Evolutionary conservation across 345 rosid species (phyloP).

Genomic region (Arabidopsis thaliana): DNA sequence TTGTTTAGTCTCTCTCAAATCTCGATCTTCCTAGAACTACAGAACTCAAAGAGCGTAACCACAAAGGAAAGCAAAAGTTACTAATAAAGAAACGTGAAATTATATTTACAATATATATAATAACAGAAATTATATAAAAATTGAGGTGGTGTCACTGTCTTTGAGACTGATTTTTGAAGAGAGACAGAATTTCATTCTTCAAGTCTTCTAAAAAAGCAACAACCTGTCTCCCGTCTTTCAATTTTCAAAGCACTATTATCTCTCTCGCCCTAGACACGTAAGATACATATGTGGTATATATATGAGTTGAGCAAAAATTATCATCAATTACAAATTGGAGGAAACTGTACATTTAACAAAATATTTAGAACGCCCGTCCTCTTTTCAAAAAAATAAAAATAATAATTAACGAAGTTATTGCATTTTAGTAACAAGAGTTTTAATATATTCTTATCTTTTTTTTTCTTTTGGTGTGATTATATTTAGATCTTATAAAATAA

Average conservation of each 20-base stretch:
- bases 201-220: conserved; percentile 57
- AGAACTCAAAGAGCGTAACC: conserved; percentile 37
- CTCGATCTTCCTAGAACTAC: conserved; percentile 31
- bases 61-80: conserved; percentile 42
- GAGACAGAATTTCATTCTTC: conserved; percentile 81
- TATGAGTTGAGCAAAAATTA: conserved; percentile 12
- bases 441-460: neutral
- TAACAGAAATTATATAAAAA: conserved; percentile 40
- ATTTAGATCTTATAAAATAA: too few relatives aligned
- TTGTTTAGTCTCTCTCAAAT: conserved; percentile 27
- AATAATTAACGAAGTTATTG: neutral
- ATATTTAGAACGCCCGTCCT: neutral
- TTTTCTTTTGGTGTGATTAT: too few relatives aligned
- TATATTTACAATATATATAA: conserved; percentile 26
- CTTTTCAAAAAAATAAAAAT: too few relatives aligned
- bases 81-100: conserved; percentile 38
- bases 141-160: conserved; percentile 39
- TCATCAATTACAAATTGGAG: neutral
- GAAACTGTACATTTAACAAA: neutral
- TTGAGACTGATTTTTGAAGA: conserved; percentile 70
- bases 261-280: conserved; percentile 21
- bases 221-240: conserved; percentile 64
- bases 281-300: conserved; percentile 17
- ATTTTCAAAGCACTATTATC: conserved; percentile 53
- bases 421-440: neutral